Conservation (phyloP, 805 yeast genomes). For the Saccharomycopsis malanga region DNA sequence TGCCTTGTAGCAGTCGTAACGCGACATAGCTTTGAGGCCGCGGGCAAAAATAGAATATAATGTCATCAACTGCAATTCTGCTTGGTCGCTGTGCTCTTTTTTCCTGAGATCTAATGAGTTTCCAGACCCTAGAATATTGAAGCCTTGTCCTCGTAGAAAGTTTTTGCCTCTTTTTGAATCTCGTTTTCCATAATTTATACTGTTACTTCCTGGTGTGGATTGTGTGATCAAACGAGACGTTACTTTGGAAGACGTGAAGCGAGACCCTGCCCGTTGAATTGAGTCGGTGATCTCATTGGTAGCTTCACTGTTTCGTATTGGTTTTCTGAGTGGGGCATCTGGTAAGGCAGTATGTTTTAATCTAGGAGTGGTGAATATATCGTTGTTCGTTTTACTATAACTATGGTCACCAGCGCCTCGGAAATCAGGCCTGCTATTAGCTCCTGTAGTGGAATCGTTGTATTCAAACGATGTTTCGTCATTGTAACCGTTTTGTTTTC, state of each 20-base stretch:
- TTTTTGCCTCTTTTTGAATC: constrained; percentile 24
- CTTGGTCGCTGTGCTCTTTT: constrained; percentile 21
- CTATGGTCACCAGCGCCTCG: neutral
- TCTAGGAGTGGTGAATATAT: constrained; percentile 37
- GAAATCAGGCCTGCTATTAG: too few species aligned
- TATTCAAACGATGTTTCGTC: neutral
- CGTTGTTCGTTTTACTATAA: constrained; percentile 9
- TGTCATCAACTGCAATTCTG: constrained; percentile 38
- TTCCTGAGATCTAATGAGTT: constrained; percentile 15
- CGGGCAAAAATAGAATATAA: constrained; percentile 51
- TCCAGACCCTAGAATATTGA: neutral
- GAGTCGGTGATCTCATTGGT: constrained; percentile 23
- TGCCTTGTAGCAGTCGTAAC: constrained; percentile 76
- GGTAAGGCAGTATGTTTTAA: constrained; percentile 31
- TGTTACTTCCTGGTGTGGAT: constrained; percentile 26
- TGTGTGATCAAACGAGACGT: constrained; percentile 43
- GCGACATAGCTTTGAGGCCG: constrained; percentile 51
- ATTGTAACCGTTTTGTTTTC: neutral
- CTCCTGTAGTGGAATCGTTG: constrained; percentile 1
- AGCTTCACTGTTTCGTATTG: constrained; percentile 25
- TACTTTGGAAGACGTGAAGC: constrained; percentile 37
- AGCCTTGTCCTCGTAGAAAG: constrained; percentile 21
- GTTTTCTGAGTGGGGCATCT: constrained; percentile 35
- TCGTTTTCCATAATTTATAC: constrained; percentile 2
- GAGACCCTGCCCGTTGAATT: constrained; percentile 24